Percentiles rank a stretch among this genome's conserved stretches.
These are phyloP conservation scores for Plasmopara muralis DNA, from an alignment of 352 stramenopile genomes.

Conservation along the genomic window DNA sequence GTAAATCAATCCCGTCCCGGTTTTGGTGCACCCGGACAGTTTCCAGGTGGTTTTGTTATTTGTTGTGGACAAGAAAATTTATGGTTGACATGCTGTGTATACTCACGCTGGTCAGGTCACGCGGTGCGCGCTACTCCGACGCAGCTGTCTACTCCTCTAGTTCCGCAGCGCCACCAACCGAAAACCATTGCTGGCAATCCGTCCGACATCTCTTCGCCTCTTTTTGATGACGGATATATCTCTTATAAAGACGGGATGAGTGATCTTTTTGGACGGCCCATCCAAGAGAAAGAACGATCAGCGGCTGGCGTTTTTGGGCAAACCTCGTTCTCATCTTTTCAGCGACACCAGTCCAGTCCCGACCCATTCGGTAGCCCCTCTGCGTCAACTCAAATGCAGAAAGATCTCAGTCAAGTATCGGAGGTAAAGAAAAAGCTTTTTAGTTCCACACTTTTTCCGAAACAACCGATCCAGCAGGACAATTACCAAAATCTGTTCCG, in stretches of 20 bases:
- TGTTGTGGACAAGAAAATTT: background rate
- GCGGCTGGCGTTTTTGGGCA: slow-evolving; percentile 15
- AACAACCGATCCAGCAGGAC: slow-evolving; percentile 24
- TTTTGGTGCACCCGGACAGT: slow-evolving; percentile 15
- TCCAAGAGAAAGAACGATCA: slow-evolving; percentile 3
- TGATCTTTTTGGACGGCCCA: slow-evolving; percentile 23
- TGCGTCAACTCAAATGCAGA: slow-evolving; percentile 27
- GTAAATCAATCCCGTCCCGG: slow-evolving; percentile 33
- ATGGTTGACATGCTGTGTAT: slow-evolving; percentile 1
- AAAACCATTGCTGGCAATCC: slow-evolving; percentile 12
- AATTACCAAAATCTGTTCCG: slow-evolving; percentile 45
- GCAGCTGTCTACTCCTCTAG: slow-evolving; percentile 54
- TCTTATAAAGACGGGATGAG: slow-evolving; percentile 2
- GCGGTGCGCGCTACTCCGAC: slow-evolving; percentile 39
- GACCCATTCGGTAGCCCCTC: slow-evolving; percentile 3
- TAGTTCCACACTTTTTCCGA: background rate
- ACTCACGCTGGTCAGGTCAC: slow-evolving; percentile 19
- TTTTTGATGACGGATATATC: slow-evolving; percentile 6
- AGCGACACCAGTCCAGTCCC: slow-evolving; percentile 14
- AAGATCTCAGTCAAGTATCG: slow-evolving; percentile 9
- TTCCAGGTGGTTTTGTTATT: slow-evolving; percentile 15
- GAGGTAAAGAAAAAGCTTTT: background rate
- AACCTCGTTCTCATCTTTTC: background rate
- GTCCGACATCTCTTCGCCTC: slow-evolving; percentile 9
- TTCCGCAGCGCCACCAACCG: slow-evolving; percentile 31